Evolutionary conservation across 257 asterid genomes (phyloP).

Genomic region (Ophiorrhiza pumila): DNA sequence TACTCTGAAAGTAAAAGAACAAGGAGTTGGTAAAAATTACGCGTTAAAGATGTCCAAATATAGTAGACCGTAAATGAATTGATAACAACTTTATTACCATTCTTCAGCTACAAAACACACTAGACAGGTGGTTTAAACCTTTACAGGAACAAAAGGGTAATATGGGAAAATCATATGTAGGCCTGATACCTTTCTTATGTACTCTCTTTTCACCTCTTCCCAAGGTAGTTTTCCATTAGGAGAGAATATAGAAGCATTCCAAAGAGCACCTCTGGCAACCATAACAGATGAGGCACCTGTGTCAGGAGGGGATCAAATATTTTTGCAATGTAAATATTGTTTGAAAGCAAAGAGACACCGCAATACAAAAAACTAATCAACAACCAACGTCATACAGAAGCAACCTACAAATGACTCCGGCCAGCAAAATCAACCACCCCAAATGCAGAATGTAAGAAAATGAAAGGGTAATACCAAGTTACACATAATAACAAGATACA

Average conservation of each 20-base stretch:
- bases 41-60: neutral
- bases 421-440: neutral
- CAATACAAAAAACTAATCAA: neutral
- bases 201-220: slow-evolving; percentile 79
- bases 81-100: neutral
- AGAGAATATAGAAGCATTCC: slow-evolving; percentile 93
- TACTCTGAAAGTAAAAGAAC: slow-evolving; percentile 54
- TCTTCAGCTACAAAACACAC: neutral
- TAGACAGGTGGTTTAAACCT: neutral
- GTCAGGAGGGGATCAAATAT: slow-evolving; percentile 12
- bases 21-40: slow-evolving; percentile 18
- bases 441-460: neutral
- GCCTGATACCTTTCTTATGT: slow-evolving; percentile 66
- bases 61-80: neutral
- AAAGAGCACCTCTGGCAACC: slow-evolving; percentile 97
- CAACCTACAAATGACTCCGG: neutral
- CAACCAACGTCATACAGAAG: neutral
- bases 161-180: neutral
- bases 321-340: slow-evolving; percentile 2
- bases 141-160: neutral
- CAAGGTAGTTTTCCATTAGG: slow-evolving; percentile 67
- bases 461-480: slow-evolving; percentile 3
- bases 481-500: neutral
- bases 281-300: slow-evolving; percentile 91
- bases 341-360: slow-evolving; percentile 14